These are phyloP conservation scores for Salvia miltiorrhiza DNA, from an alignment of 257 asterid genomes.

Conservation along the genomic window DNA sequence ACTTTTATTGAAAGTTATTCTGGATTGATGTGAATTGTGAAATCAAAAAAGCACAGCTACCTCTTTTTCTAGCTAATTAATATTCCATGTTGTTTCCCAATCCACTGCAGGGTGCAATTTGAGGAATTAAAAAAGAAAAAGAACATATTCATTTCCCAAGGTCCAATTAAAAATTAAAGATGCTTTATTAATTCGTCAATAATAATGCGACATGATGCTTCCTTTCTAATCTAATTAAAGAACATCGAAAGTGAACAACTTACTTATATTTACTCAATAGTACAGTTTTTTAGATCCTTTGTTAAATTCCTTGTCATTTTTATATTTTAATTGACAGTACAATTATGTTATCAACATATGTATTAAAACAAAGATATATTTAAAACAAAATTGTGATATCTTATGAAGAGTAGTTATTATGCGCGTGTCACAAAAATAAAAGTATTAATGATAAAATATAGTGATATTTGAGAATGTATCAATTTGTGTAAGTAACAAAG, in stretches of 20 bases:
- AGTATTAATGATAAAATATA: no score
- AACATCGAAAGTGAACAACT: neutral
- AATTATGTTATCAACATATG: neutral
- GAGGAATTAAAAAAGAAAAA: neutral
- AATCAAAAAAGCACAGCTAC: slow-evolving; percentile 24
- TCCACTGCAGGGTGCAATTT: slow-evolving; percentile 37
- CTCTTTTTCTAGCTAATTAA: slow-evolving; percentile 20
- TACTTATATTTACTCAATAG: no score
- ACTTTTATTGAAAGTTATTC: slow-evolving; percentile 16
- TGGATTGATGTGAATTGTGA: slow-evolving; percentile 21
- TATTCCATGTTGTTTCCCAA: slow-evolving; percentile 36
- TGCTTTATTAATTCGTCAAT: neutral
- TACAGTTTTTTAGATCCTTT: neutral
- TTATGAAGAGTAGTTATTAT: no score
- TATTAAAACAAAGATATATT: neutral
- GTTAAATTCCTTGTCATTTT: neutral
- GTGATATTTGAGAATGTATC: no score
- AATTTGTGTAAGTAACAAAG: no score
- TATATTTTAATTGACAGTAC: neutral
- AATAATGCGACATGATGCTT: neutral
- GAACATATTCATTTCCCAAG: slow-evolving; percentile 30
- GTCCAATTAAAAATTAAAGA: slow-evolving; percentile 15
- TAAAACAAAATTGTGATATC: no score
- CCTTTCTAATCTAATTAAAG: neutral
- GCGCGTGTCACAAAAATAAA: no score